Conservation (phyloP, 768 basidiomycete species). For the Favolaschia claudopus region DNA sequence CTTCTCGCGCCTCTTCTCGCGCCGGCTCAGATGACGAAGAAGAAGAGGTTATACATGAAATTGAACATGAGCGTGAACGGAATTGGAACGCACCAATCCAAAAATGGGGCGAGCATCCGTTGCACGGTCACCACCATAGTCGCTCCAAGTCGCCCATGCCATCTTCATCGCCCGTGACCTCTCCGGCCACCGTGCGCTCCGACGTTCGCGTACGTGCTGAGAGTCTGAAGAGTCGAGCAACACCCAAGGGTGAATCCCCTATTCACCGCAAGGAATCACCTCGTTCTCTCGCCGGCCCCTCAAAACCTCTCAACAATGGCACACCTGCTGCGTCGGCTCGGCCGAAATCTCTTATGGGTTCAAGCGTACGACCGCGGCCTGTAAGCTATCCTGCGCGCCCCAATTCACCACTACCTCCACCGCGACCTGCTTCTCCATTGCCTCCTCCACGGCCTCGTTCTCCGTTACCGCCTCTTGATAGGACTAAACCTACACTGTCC, state of each 20-base stretch:
- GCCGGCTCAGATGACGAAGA: slow-evolving; percentile 50
- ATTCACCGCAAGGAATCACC: slow-evolving; percentile 7
- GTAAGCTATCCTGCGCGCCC: slow-evolving; percentile 31
- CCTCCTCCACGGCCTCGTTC: too few species aligned
- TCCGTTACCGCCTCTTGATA: slow-evolving; percentile 18
- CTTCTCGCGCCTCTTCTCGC: slow-evolving; percentile 41
- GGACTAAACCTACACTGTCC: neutral
- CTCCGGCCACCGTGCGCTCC: slow-evolving; percentile 21
- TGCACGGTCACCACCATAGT: slow-evolving; percentile 16
- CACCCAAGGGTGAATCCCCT: slow-evolving; percentile 30
- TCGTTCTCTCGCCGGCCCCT: slow-evolving; percentile 10
- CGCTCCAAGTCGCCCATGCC: slow-evolving; percentile 25
- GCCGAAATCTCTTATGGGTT: slow-evolving; percentile 12
- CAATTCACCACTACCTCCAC: slow-evolving; percentile 20
- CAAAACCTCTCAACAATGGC: slow-evolving; percentile 3
- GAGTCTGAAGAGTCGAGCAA: slow-evolving; percentile 26
- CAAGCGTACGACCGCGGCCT: slow-evolving; percentile 19
- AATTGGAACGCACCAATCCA: slow-evolving; percentile 78
- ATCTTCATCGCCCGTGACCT: slow-evolving; percentile 22
- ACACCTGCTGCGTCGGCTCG: neutral
- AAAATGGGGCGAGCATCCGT: slow-evolving; percentile 50
- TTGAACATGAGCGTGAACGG: slow-evolving; percentile 62
- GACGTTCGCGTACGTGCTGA: slow-evolving; percentile 28
- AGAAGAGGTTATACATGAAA: slow-evolving; percentile 40
- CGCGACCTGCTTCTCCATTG: neutral